phyloP scores from a whole-genome alignment of 257 asterid genomes.

The Cruciata laevipes region DNA sequence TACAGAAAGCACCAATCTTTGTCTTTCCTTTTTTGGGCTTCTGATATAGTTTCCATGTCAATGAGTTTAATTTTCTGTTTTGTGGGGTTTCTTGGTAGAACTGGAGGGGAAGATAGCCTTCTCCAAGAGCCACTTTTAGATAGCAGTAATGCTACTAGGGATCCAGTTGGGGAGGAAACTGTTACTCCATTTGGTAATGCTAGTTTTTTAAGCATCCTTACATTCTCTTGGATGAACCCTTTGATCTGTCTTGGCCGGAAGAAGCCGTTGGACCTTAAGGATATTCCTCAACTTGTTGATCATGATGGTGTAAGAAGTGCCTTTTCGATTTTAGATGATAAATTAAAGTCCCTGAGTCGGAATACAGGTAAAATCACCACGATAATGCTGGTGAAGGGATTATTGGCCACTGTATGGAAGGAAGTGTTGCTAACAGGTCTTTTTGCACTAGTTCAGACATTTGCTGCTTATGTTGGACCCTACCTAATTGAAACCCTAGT shows the following conservation, averaged over 20 bases:
- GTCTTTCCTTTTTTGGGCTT: slow-evolving; percentile 44
- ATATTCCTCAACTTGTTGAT: slow-evolving; percentile 68
- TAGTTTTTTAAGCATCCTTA: slow-evolving; percentile 42
- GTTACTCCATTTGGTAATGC: slow-evolving; percentile 75
- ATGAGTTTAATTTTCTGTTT: slow-evolving; percentile 48
- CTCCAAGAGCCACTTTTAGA: slow-evolving; percentile 65
- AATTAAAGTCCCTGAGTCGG: slow-evolving; percentile 33
- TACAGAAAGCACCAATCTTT: slow-evolving; percentile 28
- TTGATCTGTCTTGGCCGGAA: slow-evolving; percentile 56
- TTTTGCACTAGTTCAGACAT: slow-evolving; percentile 34
- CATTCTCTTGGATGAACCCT: slow-evolving; percentile 74
- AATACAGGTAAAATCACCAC: slow-evolving; percentile 41
- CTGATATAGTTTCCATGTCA: slow-evolving; percentile 43
- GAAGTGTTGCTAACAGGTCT: slow-evolving; percentile 45
- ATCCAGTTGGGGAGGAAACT: slow-evolving; percentile 45
- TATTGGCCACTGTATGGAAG: slow-evolving; percentile 42
- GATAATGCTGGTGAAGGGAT: slow-evolving; percentile 57
- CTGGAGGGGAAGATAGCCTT: slow-evolving; percentile 22
- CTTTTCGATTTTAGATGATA: slow-evolving; percentile 41
- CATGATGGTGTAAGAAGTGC: slow-evolving; percentile 51
- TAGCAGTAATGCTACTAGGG: slow-evolving; percentile 23
- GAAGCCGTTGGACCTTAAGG: slow-evolving; percentile 70
- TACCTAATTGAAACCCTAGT: slow-evolving; percentile 72
- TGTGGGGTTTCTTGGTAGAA: slow-evolving; percentile 38
- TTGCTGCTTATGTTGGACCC: slow-evolving; percentile 67